Evolutionary conservation across 2,329 filamentous ascomycete species (phyloP).

Genomic region (Metarhizium sp.): DNA sequence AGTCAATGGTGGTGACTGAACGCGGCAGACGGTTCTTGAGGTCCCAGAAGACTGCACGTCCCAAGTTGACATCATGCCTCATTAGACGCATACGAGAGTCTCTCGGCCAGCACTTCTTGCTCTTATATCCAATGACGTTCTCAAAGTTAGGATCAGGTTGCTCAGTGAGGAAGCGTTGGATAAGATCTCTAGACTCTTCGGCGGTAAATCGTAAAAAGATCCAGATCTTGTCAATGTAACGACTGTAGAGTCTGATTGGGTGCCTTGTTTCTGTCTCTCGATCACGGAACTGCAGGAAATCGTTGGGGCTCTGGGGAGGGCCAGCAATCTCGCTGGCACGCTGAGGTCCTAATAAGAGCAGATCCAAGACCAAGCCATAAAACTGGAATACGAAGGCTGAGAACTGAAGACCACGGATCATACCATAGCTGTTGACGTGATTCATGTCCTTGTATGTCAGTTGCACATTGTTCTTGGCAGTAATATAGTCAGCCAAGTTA

Average conservation of each 20-base stretch:
- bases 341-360: constrained; percentile 84
- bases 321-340: constrained; percentile 97
- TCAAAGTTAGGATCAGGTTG: constrained; percentile 98
- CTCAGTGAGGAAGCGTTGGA: constrained; percentile 95
- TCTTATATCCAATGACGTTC: constrained; percentile 97
- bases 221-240: constrained; percentile 98
- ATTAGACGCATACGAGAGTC: constrained; percentile 97
- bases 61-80: constrained; percentile 97
- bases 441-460: constrained; percentile 99
- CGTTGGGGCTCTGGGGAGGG: constrained; percentile 86
- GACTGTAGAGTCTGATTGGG: constrained; percentile 92
- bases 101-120: constrained; percentile 98
- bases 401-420: constrained; percentile 97
- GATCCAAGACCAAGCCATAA: constrained; percentile 90
- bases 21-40: constrained; percentile 92
- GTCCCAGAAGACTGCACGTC: constrained; percentile 97
- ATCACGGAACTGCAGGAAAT: constrained; percentile 95
- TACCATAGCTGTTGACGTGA: constrained; percentile 95
- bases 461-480: constrained; percentile 98
- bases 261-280: constrained; percentile 85
- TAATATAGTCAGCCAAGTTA: constrained; percentile 98
- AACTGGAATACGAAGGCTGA: constrained; percentile 99
- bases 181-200: constrained; percentile 90
- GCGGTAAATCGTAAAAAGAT: constrained; percentile 91
- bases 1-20: constrained; percentile 94